These are phyloP conservation scores for Thuidium tamariscinum DNA, from an alignment of 225 moss, liverwort and hornwort species.

Conservation along the genomic window DNA sequence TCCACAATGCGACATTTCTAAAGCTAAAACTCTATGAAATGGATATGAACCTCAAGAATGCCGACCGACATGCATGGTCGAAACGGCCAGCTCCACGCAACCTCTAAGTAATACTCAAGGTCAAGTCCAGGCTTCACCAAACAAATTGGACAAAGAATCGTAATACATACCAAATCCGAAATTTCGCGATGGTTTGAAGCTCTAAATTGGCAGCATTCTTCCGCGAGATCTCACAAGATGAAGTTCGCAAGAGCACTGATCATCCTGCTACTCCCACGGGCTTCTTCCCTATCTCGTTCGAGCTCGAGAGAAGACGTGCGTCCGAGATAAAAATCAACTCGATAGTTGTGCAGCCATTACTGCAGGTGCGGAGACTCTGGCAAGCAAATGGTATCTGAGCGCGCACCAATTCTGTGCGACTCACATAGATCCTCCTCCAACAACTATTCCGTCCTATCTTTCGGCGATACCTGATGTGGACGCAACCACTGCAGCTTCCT, in stretches of 20 bases:
- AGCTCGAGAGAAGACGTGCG: not conserved
- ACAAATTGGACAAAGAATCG: not conserved
- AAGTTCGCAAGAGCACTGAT: not conserved
- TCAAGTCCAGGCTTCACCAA: not conserved
- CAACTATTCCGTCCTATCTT: not conserved
- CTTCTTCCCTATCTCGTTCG: not conserved
- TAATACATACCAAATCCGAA: not conserved
- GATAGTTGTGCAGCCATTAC: not conserved
- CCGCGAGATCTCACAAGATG: not conserved
- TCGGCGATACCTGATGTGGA: not conserved
- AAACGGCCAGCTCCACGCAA: not conserved
- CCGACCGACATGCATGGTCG: not conserved
- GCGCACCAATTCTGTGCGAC: not conserved
- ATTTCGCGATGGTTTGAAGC: not conserved
- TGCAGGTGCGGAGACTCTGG: not conserved
- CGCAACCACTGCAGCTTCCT: not conserved
- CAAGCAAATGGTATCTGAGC: not conserved
- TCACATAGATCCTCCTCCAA: not conserved
- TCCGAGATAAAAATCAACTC: not conserved
- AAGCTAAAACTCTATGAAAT: not conserved
- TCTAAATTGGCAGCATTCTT: not conserved
- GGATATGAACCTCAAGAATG: not conserved
- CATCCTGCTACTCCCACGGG: not conserved
- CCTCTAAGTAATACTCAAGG: not conserved
- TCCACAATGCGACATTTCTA: not conserved